Evolutionary conservation across 306 rosid genomes (phyloP).

Genomic region (Heteromeles arbutifolia): DNA sequence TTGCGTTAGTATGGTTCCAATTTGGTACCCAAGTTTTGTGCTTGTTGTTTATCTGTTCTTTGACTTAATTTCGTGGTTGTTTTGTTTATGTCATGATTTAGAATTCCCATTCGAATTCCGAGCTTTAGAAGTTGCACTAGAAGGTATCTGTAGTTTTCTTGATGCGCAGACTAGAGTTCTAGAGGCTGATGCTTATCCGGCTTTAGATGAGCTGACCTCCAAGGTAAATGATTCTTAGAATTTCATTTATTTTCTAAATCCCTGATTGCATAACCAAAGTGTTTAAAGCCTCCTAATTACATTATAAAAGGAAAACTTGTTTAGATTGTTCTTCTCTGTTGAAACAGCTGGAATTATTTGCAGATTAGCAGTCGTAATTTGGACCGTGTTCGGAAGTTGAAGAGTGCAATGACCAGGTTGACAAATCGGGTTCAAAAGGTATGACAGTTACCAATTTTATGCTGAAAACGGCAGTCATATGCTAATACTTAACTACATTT

Average conservation of each 20-base stretch:
- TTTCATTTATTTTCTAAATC: background rate
- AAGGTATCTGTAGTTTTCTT: conserved; percentile 66
- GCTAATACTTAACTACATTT: background rate
- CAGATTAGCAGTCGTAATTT: conserved; percentile 80
- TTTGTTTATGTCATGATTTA: conserved; percentile 12
- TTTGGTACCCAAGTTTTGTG: background rate
- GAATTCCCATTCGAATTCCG: conserved; percentile 83
- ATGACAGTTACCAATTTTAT: background rate
- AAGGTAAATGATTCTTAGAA: conserved; percentile 34
- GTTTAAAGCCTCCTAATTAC: background rate
- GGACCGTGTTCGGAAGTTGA: conserved; percentile 69
- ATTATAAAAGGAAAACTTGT: background rate
- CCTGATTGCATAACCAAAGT: background rate
- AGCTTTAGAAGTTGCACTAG: conserved; percentile 64
- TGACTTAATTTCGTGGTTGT: background rate
- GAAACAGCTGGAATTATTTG: background rate
- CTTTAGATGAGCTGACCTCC: conserved; percentile 73
- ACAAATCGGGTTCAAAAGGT: conserved; percentile 87
- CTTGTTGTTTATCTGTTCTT: background rate
- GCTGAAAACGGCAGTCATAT: background rate
- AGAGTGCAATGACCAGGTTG: conserved; percentile 76
- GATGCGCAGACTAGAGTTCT: conserved; percentile 62
- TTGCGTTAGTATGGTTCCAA: background rate
- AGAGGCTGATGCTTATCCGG: conserved; percentile 66
- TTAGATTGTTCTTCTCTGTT: background rate